Percentiles rank a stretch among this genome's conserved stretches.
phyloP scores from a whole-genome alignment of 2,329 filamentous ascomycete species.

The Ascochyta viciae-villosae region DNA sequence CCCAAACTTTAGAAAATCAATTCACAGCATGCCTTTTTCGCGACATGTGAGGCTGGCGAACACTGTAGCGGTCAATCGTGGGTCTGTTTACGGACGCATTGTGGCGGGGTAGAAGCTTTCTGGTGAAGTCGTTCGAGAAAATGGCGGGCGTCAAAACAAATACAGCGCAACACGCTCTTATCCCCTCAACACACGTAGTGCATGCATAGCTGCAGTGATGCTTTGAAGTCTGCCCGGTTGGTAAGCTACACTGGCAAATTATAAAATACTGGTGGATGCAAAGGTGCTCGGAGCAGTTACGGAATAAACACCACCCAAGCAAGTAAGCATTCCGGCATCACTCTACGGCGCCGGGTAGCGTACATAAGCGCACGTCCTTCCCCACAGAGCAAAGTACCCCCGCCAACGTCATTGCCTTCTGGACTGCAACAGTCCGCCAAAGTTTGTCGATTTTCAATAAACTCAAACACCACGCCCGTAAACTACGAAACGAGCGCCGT shows the following conservation, averaged over 20 bases:
- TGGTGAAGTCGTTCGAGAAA: not conserved
- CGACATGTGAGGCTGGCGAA: not conserved
- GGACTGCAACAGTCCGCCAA: not conserved
- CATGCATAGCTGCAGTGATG: not conserved
- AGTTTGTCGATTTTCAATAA: no score
- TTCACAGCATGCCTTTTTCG: no score
- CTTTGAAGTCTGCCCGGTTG: not conserved
- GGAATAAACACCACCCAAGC: slow-evolving; percentile 5
- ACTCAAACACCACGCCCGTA: not conserved
- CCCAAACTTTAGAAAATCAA: no score
- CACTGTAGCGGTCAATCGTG: not conserved
- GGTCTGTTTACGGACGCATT: not conserved
- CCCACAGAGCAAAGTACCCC: slow-evolving; percentile 3
- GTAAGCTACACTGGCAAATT: not conserved
- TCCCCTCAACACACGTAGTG: not conserved
- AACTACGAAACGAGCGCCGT: not conserved
- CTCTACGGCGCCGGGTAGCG: not conserved
- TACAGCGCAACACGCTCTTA: not conserved
- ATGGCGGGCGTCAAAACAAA: not conserved
- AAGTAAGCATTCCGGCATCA: slow-evolving; percentile 8
- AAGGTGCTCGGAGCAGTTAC: slow-evolving; percentile 5
- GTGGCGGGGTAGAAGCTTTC: not conserved
- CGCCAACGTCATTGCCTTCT: slow-evolving; percentile 9
- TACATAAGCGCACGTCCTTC: slow-evolving; percentile 15
- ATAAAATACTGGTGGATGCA: not conserved